Conservation (phyloP, 163 green algal species). For the Volvox carteri region DNA sequence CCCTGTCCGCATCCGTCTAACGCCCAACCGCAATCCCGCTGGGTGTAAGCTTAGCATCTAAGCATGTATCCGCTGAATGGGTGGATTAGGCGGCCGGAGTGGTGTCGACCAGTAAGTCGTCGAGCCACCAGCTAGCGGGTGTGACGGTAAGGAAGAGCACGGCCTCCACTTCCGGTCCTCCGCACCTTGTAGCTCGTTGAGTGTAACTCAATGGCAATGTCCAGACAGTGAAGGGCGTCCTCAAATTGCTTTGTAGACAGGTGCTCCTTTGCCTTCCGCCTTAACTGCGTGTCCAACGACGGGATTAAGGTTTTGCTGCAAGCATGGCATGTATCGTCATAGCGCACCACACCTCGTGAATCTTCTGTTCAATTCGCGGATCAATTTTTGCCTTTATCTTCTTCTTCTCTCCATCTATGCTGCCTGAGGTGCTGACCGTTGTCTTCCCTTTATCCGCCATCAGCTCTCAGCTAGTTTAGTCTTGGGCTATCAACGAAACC, state of each 20-base stretch:
- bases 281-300: conserved; percentile 29
- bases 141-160: too few relatives aligned
- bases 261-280: conserved; percentile 50
- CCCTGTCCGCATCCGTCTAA: too few relatives aligned
- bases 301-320: background rate
- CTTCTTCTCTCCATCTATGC: conserved; percentile 25
- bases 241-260: conserved; percentile 54
- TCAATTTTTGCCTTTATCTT: conserved; percentile 49
- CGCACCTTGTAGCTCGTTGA: conserved; percentile 64
- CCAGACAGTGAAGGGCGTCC: conserved; percentile 60
- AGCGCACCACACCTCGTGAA: conserved; percentile 2
- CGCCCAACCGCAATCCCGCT: too few relatives aligned
- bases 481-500: too few relatives aligned
- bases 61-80: too few relatives aligned
- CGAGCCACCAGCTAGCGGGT: too few relatives aligned
- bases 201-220: conserved; percentile 66
- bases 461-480: background rate
- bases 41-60: too few relatives aligned
- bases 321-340: background rate
- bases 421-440: background rate
- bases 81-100: too few relatives aligned
- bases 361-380: conserved; percentile 54
- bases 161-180: too few relatives aligned
- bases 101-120: too few relatives aligned
- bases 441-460: conserved; percentile 28